These are phyloP conservation scores for Amniculicola lignicola DNA, from an alignment of 495 filamentous ascomycete species.

Conservation along the genomic window DNA sequence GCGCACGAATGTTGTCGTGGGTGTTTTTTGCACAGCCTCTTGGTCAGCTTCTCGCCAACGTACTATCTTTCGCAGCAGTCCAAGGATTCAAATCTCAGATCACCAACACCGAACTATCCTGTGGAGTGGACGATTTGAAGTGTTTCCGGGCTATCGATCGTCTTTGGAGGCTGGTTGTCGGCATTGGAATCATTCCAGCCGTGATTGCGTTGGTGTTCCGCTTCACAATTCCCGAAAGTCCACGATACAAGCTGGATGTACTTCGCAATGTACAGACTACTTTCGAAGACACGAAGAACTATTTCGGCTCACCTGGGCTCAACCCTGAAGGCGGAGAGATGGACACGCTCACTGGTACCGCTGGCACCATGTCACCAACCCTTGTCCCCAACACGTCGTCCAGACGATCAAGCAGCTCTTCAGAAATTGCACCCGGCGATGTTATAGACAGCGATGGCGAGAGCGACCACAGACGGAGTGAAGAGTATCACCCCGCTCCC, in stretches of 20 bases:
- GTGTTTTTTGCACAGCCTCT: slow-evolving; percentile 31
- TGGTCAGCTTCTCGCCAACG: slow-evolving; percentile 30
- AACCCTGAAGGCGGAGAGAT: slow-evolving; percentile 24
- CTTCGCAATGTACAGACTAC: slow-evolving; percentile 18
- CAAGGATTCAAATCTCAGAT: slow-evolving; percentile 20
- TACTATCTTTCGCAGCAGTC: slow-evolving; percentile 22
- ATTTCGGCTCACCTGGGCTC: slow-evolving; percentile 14
- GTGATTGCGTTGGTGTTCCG: slow-evolving; percentile 26
- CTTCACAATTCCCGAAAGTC: slow-evolving; percentile 29
- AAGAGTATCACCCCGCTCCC: neutral
- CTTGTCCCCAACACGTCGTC: neutral
- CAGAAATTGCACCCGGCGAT: slow-evolving; percentile 21
- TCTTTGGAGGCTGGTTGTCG: slow-evolving; percentile 28
- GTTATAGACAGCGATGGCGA: slow-evolving; percentile 21
- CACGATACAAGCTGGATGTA: slow-evolving; percentile 31
- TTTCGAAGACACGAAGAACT: slow-evolving; percentile 25
- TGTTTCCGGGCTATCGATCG: slow-evolving; percentile 26
- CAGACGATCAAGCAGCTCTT: slow-evolving; percentile 18
- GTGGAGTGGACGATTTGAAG: slow-evolving; percentile 3
- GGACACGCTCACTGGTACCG: slow-evolving; percentile 2
- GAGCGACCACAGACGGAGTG: neutral
- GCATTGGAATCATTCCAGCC: slow-evolving; percentile 27
- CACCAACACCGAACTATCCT: slow-evolving; percentile 10
- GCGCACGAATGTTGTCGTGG: slow-evolving; percentile 27
- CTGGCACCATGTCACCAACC: neutral